Evolutionary conservation across 352 stramenopile genomes (phyloP).

Genomic region (Elongisporangium prolatum): DNA sequence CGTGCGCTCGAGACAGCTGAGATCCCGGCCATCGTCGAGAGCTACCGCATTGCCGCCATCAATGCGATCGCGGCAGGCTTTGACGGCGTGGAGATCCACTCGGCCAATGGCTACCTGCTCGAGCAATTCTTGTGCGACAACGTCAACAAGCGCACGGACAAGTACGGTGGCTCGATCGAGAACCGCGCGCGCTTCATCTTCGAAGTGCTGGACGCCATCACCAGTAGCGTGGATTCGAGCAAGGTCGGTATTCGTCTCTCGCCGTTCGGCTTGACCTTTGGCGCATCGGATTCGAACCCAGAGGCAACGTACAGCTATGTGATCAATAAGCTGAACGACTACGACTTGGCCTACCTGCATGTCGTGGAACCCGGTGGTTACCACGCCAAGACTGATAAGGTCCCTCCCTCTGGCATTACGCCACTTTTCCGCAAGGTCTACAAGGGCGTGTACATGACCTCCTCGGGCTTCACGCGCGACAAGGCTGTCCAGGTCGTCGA

Average conservation of each 20-base stretch:
- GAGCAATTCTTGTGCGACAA: constrained; percentile 26
- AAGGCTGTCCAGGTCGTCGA: constrained; percentile 19
- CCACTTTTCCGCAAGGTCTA: constrained; percentile 19
- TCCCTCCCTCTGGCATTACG: too few relatives aligned
- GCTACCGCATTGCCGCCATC: constrained; percentile 17
- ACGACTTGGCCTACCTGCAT: constrained; percentile 44
- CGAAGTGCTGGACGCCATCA: constrained; percentile 46
- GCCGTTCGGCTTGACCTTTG: constrained; percentile 23
- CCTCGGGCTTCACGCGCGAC: constrained; percentile 14
- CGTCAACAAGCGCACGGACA: constrained; percentile 18
- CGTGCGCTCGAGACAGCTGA: constrained; percentile 60
- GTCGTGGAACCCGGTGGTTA: constrained; percentile 37
- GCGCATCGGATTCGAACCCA: constrained; percentile 29
- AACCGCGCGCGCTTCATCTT: constrained; percentile 68
- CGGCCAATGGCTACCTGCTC: constrained; percentile 20
- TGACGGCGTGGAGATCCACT: constrained; percentile 24
- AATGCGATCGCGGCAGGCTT: constrained; percentile 19
- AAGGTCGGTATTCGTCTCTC: constrained; percentile 28
- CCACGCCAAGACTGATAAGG: constrained; percentile 6
- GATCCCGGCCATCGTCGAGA: constrained; percentile 33
- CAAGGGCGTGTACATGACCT: constrained; percentile 26
- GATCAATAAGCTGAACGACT: constrained; percentile 22
- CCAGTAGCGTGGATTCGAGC: constrained; percentile 20
- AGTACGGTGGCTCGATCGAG: constrained; percentile 62
- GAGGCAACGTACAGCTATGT: constrained; percentile 30